phyloP scores from a whole-genome alignment of 352 stramenopile species.

The Phytophthora syringae region DNA sequence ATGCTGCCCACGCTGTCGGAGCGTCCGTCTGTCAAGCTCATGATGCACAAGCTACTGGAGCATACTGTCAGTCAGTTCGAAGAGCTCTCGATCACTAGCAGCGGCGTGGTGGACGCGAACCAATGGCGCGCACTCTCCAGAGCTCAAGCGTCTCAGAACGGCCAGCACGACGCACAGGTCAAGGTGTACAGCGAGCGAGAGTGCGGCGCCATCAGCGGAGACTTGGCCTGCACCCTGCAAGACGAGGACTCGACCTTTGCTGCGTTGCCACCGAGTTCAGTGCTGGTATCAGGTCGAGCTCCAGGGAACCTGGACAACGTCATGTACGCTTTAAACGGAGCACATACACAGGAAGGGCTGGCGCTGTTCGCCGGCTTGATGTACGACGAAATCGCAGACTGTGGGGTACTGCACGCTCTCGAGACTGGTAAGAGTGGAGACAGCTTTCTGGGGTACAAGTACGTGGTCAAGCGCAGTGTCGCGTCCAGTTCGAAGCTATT shows the following conservation, averaged over 20 bases:
- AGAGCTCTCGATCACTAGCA: conserved; percentile 20
- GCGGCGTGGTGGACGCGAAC: conserved; percentile 27
- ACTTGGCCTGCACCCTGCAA: conserved; percentile 16
- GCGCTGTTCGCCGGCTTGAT: conserved; percentile 46
- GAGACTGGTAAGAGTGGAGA: conserved; percentile 23
- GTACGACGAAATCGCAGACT: conserved; percentile 51
- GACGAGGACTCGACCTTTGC: conserved; percentile 10
- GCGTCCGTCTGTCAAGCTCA: conserved; percentile 28
- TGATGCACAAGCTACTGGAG: conserved; percentile 42
- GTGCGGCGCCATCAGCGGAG: conserved; percentile 15
- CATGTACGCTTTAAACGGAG: conserved; percentile 46
- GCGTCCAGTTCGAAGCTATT: conserved; percentile 10
- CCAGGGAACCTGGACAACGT: conserved; percentile 43
- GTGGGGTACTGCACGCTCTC: conserved; percentile 43
- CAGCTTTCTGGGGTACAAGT: conserved; percentile 57
- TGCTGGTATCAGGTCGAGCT: conserved; percentile 37
- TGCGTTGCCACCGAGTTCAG: conserved; percentile 25
- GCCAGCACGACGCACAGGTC: conserved; percentile 17
- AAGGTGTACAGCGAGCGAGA: conserved; percentile 31
- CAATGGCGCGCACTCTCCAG: conserved; percentile 35
- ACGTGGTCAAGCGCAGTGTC: conserved; percentile 40
- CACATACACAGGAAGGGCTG: conserved; percentile 39
- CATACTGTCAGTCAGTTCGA: conserved; percentile 32
- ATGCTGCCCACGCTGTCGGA: conserved; percentile 37
- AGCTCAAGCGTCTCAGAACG: conserved; percentile 14